These are phyloP conservation scores for Chlamydomonas applanata DNA, from an alignment of 139 green algal genomes.

Conservation along the genomic window DNA sequence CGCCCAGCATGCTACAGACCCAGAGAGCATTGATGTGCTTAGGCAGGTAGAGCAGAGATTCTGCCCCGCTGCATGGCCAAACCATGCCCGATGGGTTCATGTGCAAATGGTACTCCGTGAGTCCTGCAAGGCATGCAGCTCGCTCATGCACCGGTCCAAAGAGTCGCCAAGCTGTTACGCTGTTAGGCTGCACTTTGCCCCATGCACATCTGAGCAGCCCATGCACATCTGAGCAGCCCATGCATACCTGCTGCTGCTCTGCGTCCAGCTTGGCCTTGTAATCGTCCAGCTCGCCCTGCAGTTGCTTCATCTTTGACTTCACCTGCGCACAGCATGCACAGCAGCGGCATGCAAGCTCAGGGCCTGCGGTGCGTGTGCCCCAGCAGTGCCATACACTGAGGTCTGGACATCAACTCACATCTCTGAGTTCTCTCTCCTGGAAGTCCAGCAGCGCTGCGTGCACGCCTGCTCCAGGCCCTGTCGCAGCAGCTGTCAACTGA, in stretches of 20 bases:
- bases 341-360: not conserved
- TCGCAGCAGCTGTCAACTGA: not conserved
- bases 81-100: no score
- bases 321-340: not conserved
- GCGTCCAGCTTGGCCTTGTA: not conserved
- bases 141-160: no score
- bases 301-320: not conserved
- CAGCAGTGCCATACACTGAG: not conserved
- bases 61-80: no score
- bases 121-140: no score
- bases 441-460: conserved; percentile 8
- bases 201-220: not conserved
- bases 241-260: conserved; percentile 6
- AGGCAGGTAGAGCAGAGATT: no score
- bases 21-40: no score
- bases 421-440: conserved; percentile 15
- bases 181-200: not conserved
- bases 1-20: no score
- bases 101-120: no score
- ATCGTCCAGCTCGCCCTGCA: not conserved
- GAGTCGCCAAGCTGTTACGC: no score
- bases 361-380: not conserved
- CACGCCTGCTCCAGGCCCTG: not conserved
- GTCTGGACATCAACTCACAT: not conserved
- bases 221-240: no score